These are phyloP conservation scores for Allomyces macrogynus DNA, from an alignment of 192 early-diverging fungal genomes.

Conservation along the genomic window DNA sequence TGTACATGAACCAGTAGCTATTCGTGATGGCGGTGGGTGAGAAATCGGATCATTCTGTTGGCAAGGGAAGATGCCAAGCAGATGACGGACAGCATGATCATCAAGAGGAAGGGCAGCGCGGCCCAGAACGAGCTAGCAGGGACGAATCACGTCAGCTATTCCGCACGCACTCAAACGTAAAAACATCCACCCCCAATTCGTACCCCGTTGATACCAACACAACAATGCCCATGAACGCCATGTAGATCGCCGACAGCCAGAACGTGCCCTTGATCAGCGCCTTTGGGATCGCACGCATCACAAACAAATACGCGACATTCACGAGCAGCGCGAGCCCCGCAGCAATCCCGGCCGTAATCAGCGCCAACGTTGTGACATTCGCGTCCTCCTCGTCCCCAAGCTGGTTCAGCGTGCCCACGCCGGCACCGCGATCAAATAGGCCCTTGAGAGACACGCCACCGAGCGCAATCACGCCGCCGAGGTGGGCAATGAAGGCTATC, in stretches of 20 bases:
- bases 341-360: slow-evolving; percentile 8
- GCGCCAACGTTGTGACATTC: slow-evolving; percentile 7
- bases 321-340: background rate
- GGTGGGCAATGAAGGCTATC: slow-evolving; percentile 25
- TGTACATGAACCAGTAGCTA: slow-evolving; percentile 7
- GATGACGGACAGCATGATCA: no score
- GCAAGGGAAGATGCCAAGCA: no score
- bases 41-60: no score
- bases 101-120: no score
- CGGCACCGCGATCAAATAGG: slow-evolving; percentile 11
- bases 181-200: no score
- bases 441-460: slow-evolving; percentile 15
- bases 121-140: no score
- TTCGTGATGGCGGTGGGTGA: no score
- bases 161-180: no score
- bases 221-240: slow-evolving; percentile 3
- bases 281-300: slow-evolving; percentile 19
- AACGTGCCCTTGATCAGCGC: slow-evolving; percentile 26
- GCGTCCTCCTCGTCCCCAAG: no score
- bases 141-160: no score
- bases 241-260: slow-evolving; percentile 13
- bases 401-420: slow-evolving; percentile 7
- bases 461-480: slow-evolving; percentile 33
- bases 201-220: no score
- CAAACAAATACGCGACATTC: slow-evolving; percentile 1